Evolutionary conservation across 805 yeast genomes (phyloP).

Genomic region (Helenozyma rhizophorensis): DNA sequence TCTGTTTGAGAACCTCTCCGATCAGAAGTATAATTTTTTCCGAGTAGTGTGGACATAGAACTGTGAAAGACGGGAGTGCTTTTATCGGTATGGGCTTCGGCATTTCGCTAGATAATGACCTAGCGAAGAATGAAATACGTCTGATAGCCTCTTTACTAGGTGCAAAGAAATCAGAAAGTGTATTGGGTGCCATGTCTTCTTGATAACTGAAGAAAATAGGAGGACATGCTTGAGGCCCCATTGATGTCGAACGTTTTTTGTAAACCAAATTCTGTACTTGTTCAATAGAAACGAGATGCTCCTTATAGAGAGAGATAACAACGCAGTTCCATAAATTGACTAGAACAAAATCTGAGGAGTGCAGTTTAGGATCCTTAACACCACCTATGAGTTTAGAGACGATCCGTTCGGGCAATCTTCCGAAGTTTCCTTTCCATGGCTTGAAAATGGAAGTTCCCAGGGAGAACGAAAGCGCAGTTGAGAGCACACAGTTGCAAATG

Average conservation of each 20-base stretch:
- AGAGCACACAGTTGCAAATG: constrained; percentile 69
- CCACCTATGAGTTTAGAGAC: constrained; percentile 62
- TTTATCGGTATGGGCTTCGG: constrained; percentile 50
- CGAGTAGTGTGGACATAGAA: constrained; percentile 91
- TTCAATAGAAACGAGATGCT: constrained; percentile 70
- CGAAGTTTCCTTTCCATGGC: constrained; percentile 81
- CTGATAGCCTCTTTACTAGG: constrained; percentile 75
- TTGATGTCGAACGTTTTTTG: constrained; percentile 42
- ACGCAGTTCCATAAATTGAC: constrained; percentile 82
- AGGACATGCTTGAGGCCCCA: constrained; percentile 36
- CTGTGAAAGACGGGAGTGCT: constrained; percentile 30
- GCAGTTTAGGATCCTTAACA: constrained; percentile 9
- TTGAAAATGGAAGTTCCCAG: constrained; percentile 83
- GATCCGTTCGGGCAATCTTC: constrained; percentile 72
- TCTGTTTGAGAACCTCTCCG: constrained; percentile 94
- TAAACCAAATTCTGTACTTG: constrained; percentile 65
- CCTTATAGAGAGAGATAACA: constrained; percentile 77
- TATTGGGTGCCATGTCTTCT: constrained; percentile 67
- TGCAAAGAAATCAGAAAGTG: constrained; percentile 54
- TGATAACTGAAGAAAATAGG: constrained; percentile 79
- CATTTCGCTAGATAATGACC: constrained; percentile 81
- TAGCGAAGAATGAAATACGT: constrained; percentile 99
- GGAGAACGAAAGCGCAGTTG: constrained; percentile 65
- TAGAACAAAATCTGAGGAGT: constrained; percentile 21
- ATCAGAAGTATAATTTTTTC: constrained; percentile 92